Percentiles rank a stretch among this genome's conserved stretches.
Conservation (phyloP, 768 basidiomycete species). For the Rhizopogon sp. region DNA sequence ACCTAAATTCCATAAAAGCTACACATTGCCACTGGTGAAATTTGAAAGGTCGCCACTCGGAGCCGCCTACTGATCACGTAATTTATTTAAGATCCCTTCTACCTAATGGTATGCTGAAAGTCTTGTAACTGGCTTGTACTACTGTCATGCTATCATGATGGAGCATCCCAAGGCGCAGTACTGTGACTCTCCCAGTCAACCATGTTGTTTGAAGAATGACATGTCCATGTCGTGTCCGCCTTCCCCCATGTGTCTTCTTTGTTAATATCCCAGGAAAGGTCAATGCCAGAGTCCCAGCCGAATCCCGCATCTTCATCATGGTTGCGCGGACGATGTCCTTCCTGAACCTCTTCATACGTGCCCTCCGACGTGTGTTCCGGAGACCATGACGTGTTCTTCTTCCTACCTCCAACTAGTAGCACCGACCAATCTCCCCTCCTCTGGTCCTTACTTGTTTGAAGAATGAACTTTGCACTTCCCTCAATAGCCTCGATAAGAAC, state of each 20-base stretch:
- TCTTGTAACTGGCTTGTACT: neutral
- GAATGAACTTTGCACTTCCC: constrained; percentile 17
- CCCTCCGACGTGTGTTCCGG: neutral
- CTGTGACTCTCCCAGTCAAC: neutral
- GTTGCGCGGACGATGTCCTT: neutral
- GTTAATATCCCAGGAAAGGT: neutral
- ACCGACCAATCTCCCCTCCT: constrained; percentile 26
- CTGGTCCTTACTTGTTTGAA: constrained; percentile 15
- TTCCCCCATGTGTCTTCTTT: neutral
- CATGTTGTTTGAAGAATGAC: neutral
- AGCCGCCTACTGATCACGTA: too few species aligned
- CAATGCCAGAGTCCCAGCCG: neutral
- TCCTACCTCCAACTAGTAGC: constrained; percentile 17
- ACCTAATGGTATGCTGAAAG: neutral
- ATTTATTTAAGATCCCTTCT: neutral
- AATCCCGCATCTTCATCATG: neutral
- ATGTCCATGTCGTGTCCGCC: neutral
- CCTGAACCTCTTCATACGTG: neutral
- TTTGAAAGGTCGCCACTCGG: too few species aligned
- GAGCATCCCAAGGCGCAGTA: neutral
- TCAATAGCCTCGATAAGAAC: constrained; percentile 21
- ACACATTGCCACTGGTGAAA: too few species aligned
- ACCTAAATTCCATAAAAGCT: too few species aligned
- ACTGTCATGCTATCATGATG: neutral
- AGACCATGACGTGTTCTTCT: constrained; percentile 5